Percentiles rank a stretch among this genome's conserved stretches.
phyloP scores from a whole-genome alignment of 768 basidiomycete species.

The Auricularia sp. region DNA sequence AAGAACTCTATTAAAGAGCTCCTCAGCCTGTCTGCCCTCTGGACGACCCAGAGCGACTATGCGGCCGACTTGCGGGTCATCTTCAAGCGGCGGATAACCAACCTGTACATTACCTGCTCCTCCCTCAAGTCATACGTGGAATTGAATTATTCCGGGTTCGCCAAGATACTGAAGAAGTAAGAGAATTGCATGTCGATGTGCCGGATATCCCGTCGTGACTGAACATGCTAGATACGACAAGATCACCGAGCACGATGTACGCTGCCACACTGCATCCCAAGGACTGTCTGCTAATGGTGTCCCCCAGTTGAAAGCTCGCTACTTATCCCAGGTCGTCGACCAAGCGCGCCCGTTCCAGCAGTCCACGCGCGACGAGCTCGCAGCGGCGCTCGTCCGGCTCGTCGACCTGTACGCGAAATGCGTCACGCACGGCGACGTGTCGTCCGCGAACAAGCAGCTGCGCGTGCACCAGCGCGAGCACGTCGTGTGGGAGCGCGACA shows the following conservation, averaged over 20 bases:
- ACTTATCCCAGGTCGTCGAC: conserved; percentile 65
- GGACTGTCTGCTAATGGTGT: not conserved
- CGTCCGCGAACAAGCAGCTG: conserved; percentile 68
- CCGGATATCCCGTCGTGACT: not conserved
- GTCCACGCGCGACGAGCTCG: conserved; percentile 50
- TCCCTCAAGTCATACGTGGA: conserved; percentile 81
- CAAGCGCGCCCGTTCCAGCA: conserved; percentile 55
- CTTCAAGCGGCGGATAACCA: conserved; percentile 83
- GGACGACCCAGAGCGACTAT: conserved; percentile 71
- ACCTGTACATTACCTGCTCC: conserved; percentile 64
- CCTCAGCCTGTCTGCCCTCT: conserved; percentile 30
- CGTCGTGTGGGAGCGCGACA: conserved; percentile 95
- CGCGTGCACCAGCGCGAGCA: conserved; percentile 82
- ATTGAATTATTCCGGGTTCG: conserved; percentile 85
- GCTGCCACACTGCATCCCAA: conserved; percentile 4
- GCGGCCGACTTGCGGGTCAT: conserved; percentile 75
- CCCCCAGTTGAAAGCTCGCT: conserved; percentile 60
- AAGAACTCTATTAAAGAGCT: not conserved
- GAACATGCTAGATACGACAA: conserved; percentile 80
- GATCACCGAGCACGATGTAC: conserved; percentile 62
- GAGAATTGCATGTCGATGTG: conserved; percentile 14
- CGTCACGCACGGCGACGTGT: conserved; percentile 61
- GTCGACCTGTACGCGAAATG: conserved; percentile 75
- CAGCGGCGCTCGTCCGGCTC: conserved; percentile 45
- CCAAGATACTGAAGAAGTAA: conserved; percentile 92